A percentile compares a stretch with the other conserved stretches of the same genome.
Conservation (phyloP, 257 asterid species). For the Linaria vulgaris region DNA sequence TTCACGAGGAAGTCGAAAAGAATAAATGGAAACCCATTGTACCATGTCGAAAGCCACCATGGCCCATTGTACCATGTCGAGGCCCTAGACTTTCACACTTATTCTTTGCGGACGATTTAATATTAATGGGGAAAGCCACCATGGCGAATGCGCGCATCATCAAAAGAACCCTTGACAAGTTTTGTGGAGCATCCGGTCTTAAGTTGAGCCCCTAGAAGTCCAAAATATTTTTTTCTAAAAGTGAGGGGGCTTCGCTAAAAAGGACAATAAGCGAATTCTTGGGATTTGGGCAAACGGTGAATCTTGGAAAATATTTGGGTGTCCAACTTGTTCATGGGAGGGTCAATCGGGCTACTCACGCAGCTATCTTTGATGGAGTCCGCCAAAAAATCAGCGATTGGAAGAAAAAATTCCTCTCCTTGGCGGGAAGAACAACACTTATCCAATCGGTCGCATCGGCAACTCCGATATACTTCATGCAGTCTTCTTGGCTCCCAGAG, state of each 20-base stretch:
- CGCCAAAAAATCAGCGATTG: not conserved
- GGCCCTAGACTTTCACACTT: not conserved
- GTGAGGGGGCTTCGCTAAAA: not conserved
- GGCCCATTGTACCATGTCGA: too few species aligned
- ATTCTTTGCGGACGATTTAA: not conserved
- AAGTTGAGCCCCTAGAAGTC: not conserved
- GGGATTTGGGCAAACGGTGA: not conserved
- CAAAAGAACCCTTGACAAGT: not conserved
- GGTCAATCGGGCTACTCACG: not conserved
- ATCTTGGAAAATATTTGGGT: not conserved
- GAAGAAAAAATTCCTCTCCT: not conserved
- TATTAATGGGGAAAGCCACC: not conserved
- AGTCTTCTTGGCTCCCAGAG: not conserved
- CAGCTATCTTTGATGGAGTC: not conserved
- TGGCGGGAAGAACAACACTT: not conserved
- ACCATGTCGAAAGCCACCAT: not conserved
- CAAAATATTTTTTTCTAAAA: not conserved
- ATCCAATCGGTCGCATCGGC: not conserved
- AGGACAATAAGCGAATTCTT: not conserved
- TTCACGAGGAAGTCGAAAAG: not conserved
- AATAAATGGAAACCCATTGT: not conserved
- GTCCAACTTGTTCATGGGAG: not conserved
- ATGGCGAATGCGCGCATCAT: not conserved
- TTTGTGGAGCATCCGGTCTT: too few species aligned
- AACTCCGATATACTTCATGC: not conserved